phyloP scores from a whole-genome alignment of 495 filamentous ascomycete species.

The Daldinia grandis region DNA sequence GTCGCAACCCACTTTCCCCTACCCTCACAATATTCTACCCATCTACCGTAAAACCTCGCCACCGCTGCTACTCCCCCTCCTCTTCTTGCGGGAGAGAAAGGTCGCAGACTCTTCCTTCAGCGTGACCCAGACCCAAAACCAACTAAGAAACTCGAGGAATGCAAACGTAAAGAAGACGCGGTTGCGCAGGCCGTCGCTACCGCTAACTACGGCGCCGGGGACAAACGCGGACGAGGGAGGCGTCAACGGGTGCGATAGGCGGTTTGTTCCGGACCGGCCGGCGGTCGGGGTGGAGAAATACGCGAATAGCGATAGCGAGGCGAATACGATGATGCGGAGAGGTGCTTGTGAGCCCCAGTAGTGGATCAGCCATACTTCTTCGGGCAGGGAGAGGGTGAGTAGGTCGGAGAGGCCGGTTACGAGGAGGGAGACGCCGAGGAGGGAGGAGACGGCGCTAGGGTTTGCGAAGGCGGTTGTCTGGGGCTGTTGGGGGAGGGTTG shows the following conservation, averaged over 20 bases:
- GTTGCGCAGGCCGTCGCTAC: constrained; percentile 73
- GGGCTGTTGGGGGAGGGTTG: constrained; percentile 42
- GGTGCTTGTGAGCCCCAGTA: constrained; percentile 78
- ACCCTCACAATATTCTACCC: neutral
- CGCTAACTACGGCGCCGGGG: constrained; percentile 44
- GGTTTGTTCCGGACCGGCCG: constrained; percentile 26
- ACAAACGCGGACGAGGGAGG: constrained; percentile 7
- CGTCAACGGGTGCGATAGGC: constrained; percentile 42
- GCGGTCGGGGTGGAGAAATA: constrained; percentile 63
- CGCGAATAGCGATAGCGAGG: constrained; percentile 70
- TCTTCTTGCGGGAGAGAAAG: constrained; percentile 47
- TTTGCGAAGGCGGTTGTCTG: constrained; percentile 64
- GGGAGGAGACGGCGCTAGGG: constrained; percentile 71
- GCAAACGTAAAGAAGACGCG: constrained; percentile 82
- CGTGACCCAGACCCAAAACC: constrained; percentile 81
- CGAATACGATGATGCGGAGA: constrained; percentile 71
- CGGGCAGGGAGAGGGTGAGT: constrained; percentile 72
- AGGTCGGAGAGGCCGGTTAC: constrained; percentile 76
- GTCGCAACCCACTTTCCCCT: neutral
- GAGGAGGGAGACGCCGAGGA: constrained; percentile 74
- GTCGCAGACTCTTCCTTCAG: constrained; percentile 60
- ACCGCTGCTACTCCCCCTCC: constrained; percentile 41
- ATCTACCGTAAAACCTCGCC: constrained; percentile 5
- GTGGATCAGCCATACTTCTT: constrained; percentile 66
- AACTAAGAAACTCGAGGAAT: constrained; percentile 83